Conservation (phyloP, 345 rosid genomes). For the Ceriops zippeliana region DNA sequence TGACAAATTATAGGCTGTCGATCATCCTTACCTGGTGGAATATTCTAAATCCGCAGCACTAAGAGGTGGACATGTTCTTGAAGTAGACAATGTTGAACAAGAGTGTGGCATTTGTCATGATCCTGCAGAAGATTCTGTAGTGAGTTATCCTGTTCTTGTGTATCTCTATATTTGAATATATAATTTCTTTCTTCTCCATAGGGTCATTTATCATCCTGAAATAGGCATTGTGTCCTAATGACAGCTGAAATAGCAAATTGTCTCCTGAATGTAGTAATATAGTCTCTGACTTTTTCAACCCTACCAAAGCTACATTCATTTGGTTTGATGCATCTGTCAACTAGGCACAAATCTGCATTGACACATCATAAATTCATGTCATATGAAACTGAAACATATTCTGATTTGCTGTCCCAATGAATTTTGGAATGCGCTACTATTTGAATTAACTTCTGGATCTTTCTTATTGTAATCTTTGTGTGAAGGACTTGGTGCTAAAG, state of each 20-base stretch:
- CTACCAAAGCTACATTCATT: too few species aligned
- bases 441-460: not conserved
- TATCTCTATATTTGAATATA: not conserved
- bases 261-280: too few species aligned
- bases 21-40: slow-evolving; percentile 94
- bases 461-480: not conserved
- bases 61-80: slow-evolving; percentile 31
- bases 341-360: too few species aligned
- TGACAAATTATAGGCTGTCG: slow-evolving; percentile 74
- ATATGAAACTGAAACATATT: too few species aligned
- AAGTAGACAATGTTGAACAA: slow-evolving; percentile 42
- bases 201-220: too few species aligned
- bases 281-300: too few species aligned
- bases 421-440: slow-evolving; percentile 1
- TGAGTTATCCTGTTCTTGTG: slow-evolving; percentile 32
- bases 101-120: slow-evolving; percentile 80
- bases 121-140: slow-evolving; percentile 72
- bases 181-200: not conserved
- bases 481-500: not conserved
- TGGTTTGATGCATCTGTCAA: too few species aligned
- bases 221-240: too few species aligned
- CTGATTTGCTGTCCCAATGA: not conserved
- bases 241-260: too few species aligned
- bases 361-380: too few species aligned
- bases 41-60: slow-evolving; percentile 52